Evolutionary conservation across 2,329 filamentous ascomycete genomes (phyloP).

Genomic region (Talaromyces sp.): DNA sequence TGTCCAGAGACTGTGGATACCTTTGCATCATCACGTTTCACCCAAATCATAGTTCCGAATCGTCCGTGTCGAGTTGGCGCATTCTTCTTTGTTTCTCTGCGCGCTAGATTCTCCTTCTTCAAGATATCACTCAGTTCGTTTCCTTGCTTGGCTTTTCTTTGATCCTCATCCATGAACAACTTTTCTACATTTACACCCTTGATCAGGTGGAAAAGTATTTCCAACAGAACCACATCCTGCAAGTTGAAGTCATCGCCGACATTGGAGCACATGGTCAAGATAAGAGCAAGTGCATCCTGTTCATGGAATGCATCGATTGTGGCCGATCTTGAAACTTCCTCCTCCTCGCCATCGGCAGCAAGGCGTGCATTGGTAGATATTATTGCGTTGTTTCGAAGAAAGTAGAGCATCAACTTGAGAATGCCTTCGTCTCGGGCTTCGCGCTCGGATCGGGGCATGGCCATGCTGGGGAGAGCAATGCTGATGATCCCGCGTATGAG

Average conservation of each 20-base stretch:
- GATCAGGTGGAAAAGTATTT: constrained; percentile 88
- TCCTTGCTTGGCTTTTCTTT: constrained; percentile 68
- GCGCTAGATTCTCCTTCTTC: constrained; percentile 81
- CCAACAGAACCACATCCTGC: constrained; percentile 86
- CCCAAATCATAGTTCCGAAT: constrained; percentile 97
- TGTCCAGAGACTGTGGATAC: constrained; percentile 87
- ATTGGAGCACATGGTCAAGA: constrained; percentile 86
- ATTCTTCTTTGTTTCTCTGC: constrained; percentile 73
- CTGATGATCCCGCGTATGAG: constrained; percentile 81
- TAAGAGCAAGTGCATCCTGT: constrained; percentile 84
- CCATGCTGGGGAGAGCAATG: constrained; percentile 83
- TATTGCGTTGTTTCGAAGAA: constrained; percentile 84
- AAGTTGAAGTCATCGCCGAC: constrained; percentile 91
- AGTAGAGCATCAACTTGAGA: constrained; percentile 85
- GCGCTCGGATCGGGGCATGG: constrained; percentile 73
- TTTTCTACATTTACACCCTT: constrained; percentile 85
- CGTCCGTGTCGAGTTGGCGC: constrained; percentile 87
- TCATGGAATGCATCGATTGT: constrained; percentile 86
- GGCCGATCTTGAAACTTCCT: constrained; percentile 82
- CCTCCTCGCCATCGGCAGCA: constrained; percentile 82
- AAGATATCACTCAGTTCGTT: constrained; percentile 75
- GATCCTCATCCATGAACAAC: constrained; percentile 79
- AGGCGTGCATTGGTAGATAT: constrained; percentile 74
- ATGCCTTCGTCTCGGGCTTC: constrained; percentile 83
- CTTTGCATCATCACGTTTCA: constrained; percentile 82